Evolutionary conservation across 768 basidiomycete species (phyloP).

Genomic region (Leccinum obscurum): DNA sequence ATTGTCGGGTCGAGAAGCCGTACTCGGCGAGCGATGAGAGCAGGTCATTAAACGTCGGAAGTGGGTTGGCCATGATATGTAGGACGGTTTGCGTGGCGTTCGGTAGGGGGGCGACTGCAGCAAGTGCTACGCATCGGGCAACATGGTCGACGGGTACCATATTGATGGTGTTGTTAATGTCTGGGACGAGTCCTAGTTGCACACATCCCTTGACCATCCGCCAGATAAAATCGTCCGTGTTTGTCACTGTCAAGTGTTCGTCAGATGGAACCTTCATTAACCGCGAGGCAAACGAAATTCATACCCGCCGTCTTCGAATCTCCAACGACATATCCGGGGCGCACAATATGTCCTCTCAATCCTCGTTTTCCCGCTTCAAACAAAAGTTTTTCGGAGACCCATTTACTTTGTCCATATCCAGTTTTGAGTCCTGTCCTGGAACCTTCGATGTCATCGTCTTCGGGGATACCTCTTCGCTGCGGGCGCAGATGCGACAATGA

Average conservation of each 20-base stretch:
- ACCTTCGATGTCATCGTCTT: conserved; percentile 86
- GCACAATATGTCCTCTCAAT: conserved; percentile 79
- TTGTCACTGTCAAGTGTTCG: conserved; percentile 64
- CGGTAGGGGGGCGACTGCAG: conserved; percentile 62
- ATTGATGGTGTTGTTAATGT: conserved; percentile 98
- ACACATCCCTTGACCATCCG: conserved; percentile 97
- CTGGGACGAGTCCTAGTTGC: conserved; percentile 93
- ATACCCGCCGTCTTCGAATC: conserved; percentile 84
- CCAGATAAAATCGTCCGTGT: conserved; percentile 99
- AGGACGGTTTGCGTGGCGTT: conserved; percentile 56
- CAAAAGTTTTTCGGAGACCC: conserved; percentile 95
- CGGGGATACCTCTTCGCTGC: conserved; percentile 74
- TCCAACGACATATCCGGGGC: conserved; percentile 96
- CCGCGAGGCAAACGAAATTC: conserved; percentile 19
- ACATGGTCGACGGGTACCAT: conserved; percentile 99
- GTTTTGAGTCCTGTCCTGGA: conserved; percentile 74
- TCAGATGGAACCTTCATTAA: conserved; percentile 5
- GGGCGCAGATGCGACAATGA: conserved; percentile 52
- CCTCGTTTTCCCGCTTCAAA: conserved; percentile 90
- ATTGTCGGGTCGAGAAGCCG: conserved; percentile 75
- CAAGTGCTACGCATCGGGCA: conserved; percentile 75
- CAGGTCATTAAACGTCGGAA: conserved; percentile 87
- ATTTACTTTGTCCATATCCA: conserved; percentile 97
- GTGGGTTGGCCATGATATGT: conserved; percentile 84
- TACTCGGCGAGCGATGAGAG: conserved; percentile 71